A percentile compares a stretch with the other conserved stretches of the same genome.
Conservation (phyloP, 164 flowering plant species). For the Tetrastigma voinierianum region DNA sequence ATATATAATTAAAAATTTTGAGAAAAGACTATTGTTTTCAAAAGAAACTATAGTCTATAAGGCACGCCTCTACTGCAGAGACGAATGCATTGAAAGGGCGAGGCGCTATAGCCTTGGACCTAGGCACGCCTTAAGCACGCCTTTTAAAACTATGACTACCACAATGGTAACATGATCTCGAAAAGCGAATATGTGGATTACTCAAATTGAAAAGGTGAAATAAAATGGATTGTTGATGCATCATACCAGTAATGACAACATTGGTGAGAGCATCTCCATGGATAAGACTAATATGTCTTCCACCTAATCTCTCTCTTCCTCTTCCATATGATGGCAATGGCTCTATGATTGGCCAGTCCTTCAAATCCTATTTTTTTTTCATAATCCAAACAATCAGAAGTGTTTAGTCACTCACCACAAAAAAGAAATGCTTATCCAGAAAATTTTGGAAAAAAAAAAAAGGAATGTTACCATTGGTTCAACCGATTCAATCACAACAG, state of each 20-base stretch:
- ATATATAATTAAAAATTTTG: too few species aligned
- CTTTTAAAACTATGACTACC: too few species aligned
- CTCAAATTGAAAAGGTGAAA: background rate
- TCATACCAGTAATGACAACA: constrained; percentile 87
- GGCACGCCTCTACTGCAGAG: too few species aligned
- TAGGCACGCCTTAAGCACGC: too few species aligned
- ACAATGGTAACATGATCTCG: too few species aligned
- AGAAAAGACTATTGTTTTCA: too few species aligned
- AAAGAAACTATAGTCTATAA: too few species aligned
- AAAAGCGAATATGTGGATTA: background rate
- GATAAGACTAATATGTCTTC: constrained; percentile 93
- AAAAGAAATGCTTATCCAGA: too few species aligned
- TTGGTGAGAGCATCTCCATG: constrained; percentile 76
- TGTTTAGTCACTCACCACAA: background rate
- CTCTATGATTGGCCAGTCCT: constrained; percentile 92
- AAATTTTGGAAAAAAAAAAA: background rate
- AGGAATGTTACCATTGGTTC: too few species aligned
- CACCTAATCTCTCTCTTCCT: constrained; percentile 95
- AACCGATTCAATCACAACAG: too few species aligned
- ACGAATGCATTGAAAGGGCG: too few species aligned
- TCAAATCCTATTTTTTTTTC: constrained; percentile 45
- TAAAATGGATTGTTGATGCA: background rate
- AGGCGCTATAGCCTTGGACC: too few species aligned
- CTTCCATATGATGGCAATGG: constrained; percentile 97
- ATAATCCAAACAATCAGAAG: background rate